Conservation (phyloP, 2,329 filamentous ascomycete genomes). For the Aspergillus aculeatinus region DNA sequence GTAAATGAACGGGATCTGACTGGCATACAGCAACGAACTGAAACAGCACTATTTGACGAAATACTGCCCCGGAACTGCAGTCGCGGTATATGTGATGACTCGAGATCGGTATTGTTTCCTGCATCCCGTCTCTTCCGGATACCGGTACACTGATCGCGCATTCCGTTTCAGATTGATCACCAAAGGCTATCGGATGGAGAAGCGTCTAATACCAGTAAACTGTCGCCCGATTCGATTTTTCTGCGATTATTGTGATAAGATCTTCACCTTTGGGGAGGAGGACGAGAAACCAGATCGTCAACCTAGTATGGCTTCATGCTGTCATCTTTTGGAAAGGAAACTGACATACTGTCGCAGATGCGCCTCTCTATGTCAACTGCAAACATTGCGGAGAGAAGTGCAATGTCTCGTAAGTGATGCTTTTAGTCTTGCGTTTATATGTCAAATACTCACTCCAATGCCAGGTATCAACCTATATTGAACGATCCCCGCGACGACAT, state of each 20-base stretch:
- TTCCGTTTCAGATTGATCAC: slow-evolving; percentile 27
- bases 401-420: slow-evolving; percentile 22
- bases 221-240: slow-evolving; percentile 27
- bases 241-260: slow-evolving; percentile 27
- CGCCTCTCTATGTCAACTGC: slow-evolving; percentile 18
- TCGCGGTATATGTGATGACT: slow-evolving; percentile 33
- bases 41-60: slow-evolving; percentile 30
- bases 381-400: slow-evolving; percentile 23
- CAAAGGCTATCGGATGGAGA: slow-evolving; percentile 34
- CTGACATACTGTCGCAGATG: slow-evolving; percentile 15
- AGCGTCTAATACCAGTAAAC: slow-evolving; percentile 27
- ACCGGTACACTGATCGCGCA: neutral
- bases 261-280: slow-evolving; percentile 24
- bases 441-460: neutral
- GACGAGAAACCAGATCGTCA: slow-evolving; percentile 18
- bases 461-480: slow-evolving; percentile 23
- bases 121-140: neutral
- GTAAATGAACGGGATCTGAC: slow-evolving; percentile 4
- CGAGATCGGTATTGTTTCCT: slow-evolving; percentile 27
- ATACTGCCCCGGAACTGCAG: slow-evolving; percentile 29
- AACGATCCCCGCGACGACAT: slow-evolving; percentile 24
- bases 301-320: slow-evolving; percentile 14
- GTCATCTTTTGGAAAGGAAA: neutral
- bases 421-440: neutral
- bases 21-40: slow-evolving; percentile 23